These are phyloP conservation scores for Diaporthe longicolla DNA, from an alignment of 2,329 filamentous ascomycete genomes.

Conservation along the genomic window DNA sequence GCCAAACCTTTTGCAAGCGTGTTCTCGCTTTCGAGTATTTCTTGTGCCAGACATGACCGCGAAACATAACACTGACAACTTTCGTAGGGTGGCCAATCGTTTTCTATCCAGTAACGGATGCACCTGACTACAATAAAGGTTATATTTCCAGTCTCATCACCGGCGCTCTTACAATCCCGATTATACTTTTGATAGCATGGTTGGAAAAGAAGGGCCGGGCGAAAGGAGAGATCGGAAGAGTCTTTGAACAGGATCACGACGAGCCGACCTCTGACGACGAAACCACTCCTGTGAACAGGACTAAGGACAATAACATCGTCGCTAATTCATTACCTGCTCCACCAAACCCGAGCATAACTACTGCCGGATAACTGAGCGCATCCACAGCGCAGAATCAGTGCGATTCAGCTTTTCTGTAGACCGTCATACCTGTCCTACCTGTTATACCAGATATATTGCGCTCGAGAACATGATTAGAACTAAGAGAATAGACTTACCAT, in stretches of 20 bases:
- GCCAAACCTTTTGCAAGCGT: too few species aligned
- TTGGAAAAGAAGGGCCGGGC: constrained; percentile 51
- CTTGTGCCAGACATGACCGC: neutral
- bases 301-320: constrained; percentile 12
- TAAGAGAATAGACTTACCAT: too few species aligned
- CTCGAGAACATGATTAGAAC: too few species aligned
- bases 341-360: neutral
- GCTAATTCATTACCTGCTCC: constrained; percentile 7
- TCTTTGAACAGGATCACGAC: constrained; percentile 36
- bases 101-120: constrained; percentile 58
- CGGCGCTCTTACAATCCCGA: constrained; percentile 53
- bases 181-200: constrained; percentile 54
- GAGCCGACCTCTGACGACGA: constrained; percentile 6
- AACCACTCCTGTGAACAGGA: constrained; percentile 5
- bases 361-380: too few species aligned
- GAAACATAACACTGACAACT: neutral
- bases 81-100: constrained; percentile 52
- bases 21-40: neutral
- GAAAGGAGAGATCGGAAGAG: constrained; percentile 48
- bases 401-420: too few species aligned
- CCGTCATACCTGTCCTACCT: too few species aligned
- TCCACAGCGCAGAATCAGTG: neutral
- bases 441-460: too few species aligned
- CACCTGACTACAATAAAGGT: constrained; percentile 55
- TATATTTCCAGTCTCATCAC: constrained; percentile 58